These are phyloP conservation scores for Helianthus annuus DNA, from an alignment of 129 eudicot species.

Conservation along the genomic window DNA sequence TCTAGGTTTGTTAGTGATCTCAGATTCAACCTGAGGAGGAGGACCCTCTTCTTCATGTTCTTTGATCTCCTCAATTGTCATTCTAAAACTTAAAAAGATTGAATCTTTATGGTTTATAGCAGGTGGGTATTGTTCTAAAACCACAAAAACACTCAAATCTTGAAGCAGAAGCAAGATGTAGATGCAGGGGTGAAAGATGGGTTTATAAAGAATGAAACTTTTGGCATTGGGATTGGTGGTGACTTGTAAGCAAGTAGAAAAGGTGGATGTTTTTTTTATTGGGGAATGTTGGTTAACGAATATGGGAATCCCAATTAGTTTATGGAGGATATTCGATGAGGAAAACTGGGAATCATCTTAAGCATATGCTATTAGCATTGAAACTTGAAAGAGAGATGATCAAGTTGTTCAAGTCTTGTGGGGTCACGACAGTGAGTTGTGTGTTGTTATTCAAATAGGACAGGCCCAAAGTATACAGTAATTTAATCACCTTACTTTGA, in stretches of 20 bases:
- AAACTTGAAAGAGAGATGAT: conserved; percentile 12
- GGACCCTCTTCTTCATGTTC: conserved; percentile 57
- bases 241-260: conserved; percentile 41
- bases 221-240: conserved; percentile 30
- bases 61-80: conserved; percentile 45
- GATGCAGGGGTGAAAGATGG: conserved; percentile 37
- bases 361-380: conserved; percentile 37
- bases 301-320: conserved; percentile 11
- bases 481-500: conserved; percentile 1
- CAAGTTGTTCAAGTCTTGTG: conserved; percentile 27
- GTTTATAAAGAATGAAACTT: conserved; percentile 33
- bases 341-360: conserved; percentile 34
- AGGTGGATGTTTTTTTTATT: background rate
- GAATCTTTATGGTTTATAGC: conserved; percentile 16
- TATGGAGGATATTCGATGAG: conserved; percentile 38
- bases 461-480: conserved; percentile 13
- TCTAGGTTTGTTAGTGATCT: conserved; percentile 57
- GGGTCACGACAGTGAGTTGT: conserved; percentile 26
- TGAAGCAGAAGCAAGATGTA: conserved; percentile 29
- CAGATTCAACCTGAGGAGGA: conserved; percentile 56
- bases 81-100: conserved; percentile 32
- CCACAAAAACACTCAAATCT: conserved; percentile 23
- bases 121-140: conserved; percentile 35
- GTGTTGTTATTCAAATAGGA: background rate
- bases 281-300: background rate